These are phyloP conservation scores for Saccharomyces hybrid DNA, from an alignment of 1,139 yeast genomes.

Conservation along the genomic window DNA sequence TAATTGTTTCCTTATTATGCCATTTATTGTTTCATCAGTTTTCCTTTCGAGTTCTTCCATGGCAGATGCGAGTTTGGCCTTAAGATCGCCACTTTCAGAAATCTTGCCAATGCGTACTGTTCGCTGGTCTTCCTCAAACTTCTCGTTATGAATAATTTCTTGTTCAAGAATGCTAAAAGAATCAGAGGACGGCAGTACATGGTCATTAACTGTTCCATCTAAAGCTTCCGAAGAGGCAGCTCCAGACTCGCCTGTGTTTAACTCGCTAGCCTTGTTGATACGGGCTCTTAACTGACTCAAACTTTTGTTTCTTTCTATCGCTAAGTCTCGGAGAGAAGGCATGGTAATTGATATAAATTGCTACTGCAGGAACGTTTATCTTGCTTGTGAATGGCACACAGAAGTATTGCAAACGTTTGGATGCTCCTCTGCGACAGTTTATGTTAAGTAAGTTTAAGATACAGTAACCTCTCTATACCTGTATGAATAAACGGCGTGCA, in stretches of 20 bases:
- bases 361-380: too few relatives aligned
- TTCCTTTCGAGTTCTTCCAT: conserved; percentile 33
- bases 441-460: too few relatives aligned
- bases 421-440: too few relatives aligned
- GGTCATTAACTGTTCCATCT: not conserved
- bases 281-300: not conserved
- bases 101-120: conserved; percentile 7
- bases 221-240: not conserved
- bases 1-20: conserved; percentile 35
- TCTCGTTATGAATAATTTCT: not conserved
- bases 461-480: too few relatives aligned
- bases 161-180: not conserved
- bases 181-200: not conserved
- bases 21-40: conserved; percentile 36
- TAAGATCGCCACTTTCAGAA: conserved; percentile 35
- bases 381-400: too few relatives aligned
- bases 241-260: not conserved
- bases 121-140: not conserved
- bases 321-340: not conserved
- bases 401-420: not conserved
- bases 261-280: too few relatives aligned
- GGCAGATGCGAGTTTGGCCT: conserved; percentile 34
- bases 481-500: too few relatives aligned
- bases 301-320: not conserved
- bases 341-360: not conserved